These are phyloP conservation scores for Aleurites moluccanus DNA, from an alignment of 441 rosid genomes.

Conservation along the genomic window DNA sequence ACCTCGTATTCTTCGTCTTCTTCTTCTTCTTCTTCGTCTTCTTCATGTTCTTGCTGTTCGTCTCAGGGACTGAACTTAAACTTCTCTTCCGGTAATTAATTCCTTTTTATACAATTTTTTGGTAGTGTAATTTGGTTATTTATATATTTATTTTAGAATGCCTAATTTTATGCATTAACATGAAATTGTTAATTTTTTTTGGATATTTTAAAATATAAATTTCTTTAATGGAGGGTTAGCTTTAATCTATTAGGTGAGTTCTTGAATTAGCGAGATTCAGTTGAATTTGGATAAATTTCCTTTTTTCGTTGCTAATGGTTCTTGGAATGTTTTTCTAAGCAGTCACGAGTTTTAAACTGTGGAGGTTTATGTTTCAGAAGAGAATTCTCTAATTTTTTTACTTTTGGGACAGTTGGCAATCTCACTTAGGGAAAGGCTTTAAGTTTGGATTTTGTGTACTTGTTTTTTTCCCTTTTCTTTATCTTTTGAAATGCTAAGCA, in stretches of 20 bases:
- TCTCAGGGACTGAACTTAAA: constrained; percentile 25
- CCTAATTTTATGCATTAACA: neutral
- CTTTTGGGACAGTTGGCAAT: neutral
- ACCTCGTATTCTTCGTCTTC: constrained; percentile 11
- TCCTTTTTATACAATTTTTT: neutral
- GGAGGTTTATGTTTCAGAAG: neutral
- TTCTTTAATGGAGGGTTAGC: neutral
- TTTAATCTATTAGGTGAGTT: neutral
- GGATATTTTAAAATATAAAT: neutral
- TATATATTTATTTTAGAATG: neutral
- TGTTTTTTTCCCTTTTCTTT: neutral
- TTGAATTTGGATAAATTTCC: neutral
- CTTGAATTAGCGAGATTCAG: neutral
- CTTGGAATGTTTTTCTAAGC: no score
- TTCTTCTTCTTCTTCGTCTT: constrained; percentile 23
- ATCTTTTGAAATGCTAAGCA: neutral
- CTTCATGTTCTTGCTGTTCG: constrained; percentile 25
- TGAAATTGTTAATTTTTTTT: neutral
- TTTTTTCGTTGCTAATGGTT: neutral
- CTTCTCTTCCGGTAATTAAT: constrained; percentile 24
- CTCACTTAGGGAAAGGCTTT: neutral
- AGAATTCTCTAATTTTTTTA: neutral
- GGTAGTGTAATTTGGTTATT: neutral
- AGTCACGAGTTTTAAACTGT: no score
- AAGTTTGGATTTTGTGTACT: neutral